Conservation (phyloP, 768 basidiomycete species). For the Hypholoma sublateritium region DNA sequence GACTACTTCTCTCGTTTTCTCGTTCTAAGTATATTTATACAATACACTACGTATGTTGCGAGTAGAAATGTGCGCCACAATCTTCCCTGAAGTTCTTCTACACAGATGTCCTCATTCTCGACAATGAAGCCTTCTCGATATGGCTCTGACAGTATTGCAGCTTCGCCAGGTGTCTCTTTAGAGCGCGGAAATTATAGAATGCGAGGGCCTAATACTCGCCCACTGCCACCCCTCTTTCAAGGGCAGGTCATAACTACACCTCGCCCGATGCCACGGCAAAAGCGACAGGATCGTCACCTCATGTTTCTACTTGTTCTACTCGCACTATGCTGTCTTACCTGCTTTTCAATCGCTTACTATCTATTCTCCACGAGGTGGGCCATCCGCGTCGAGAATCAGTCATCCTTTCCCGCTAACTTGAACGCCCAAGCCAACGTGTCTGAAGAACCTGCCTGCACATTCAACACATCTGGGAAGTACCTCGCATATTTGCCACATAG, state of each 20-base stretch:
- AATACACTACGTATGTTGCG: not conserved
- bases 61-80: not conserved
- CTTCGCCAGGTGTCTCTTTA: slow-evolving; percentile 63
- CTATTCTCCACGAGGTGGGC: slow-evolving; percentile 64
- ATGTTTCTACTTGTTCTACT: slow-evolving; percentile 47
- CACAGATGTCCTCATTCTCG: not conserved
- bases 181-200: slow-evolving; percentile 70
- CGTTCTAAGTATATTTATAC: not conserved
- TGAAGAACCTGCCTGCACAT: slow-evolving; percentile 12
- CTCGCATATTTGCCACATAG: slow-evolving; percentile 82
- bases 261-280: slow-evolving; percentile 12
- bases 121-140: slow-evolving; percentile 2
- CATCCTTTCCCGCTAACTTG: slow-evolving; percentile 29
- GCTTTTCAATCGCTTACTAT: slow-evolving; percentile 64
- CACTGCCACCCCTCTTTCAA: slow-evolving; percentile 13
- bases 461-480: slow-evolving; percentile 37
- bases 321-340: slow-evolving; percentile 45
- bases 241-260: not conserved
- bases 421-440: slow-evolving; percentile 22
- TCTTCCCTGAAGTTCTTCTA: too few relatives aligned
- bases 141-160: slow-evolving; percentile 11
- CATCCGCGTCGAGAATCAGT: slow-evolving; percentile 17
- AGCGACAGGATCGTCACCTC: slow-evolving; percentile 25
- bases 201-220: slow-evolving; percentile 37
- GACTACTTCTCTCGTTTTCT: not conserved